Evolutionary conservation across 495 filamentous ascomycete genomes (phyloP), one percentile per base, ranked within the genome.

Genomic region (Achaetomiella virescens): DNA sequence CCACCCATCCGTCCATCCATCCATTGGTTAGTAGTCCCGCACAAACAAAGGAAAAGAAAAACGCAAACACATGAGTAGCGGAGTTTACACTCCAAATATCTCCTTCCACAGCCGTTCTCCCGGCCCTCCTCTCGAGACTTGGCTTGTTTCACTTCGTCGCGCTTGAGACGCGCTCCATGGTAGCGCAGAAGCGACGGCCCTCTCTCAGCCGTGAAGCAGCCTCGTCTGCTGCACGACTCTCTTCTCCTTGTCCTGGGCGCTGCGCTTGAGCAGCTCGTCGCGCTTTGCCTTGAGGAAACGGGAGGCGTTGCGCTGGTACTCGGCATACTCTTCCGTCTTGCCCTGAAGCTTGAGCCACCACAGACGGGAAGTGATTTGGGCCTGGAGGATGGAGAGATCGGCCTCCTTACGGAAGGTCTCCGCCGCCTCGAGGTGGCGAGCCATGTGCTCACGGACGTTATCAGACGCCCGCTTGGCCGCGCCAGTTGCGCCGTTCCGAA

Each of bases 291-390:
- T 67, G 45, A 74, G 52, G 44, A 70, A 67, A 6, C 43, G 33
- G 27, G 69, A 54, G 14, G 73, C 76, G 49, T 73, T 75, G 20
- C 58, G 65, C 47, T 70, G 43, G 55, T 78, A 78, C 9, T 65
- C 66, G 2, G 62, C 62, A 33, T 73, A 65, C 48, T 76, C 74
- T 3, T 72, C 61, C n/a, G 46, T 57, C 58, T 68, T 73, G 2
- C 75, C 74, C 48, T 63, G 71, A 37, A 73, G 5, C 58, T 64
- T 70, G 31, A 78, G 63, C 76, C 76, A 78, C 67, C 66, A 72
- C n/a, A 78, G 70, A 61, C 66, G 74, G 31, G 76, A 76, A 17
- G 59, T 51, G 12, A 78, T 61, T 47, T 75, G 76, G 22, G 73
- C 73, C 21, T 67, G 68, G 46, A 77, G 65, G 27, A 78, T 37